A percentile compares a stretch with the other conserved stretches of the same genome.
Evolutionary conservation across 2,329 filamentous ascomycete species (phyloP).

Genomic region (Zymoseptoria crescenta): DNA sequence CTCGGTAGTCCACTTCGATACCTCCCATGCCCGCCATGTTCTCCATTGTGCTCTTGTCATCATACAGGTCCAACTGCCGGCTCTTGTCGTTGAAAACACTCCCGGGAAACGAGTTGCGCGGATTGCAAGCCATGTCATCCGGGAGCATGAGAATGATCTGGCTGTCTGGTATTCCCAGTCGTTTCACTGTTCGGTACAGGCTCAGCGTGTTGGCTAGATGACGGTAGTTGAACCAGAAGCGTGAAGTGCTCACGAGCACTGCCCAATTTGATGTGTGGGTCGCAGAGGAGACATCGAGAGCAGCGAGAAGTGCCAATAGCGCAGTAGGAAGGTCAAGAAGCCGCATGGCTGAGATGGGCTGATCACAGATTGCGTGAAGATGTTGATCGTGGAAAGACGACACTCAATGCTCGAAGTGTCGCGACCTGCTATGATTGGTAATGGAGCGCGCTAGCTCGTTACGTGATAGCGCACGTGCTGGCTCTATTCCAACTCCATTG

Average conservation of each 20-base stretch:
- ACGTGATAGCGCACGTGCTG: background rate
- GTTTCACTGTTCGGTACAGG: conserved; percentile 95
- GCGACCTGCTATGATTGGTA: background rate
- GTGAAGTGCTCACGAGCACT: conserved; percentile 93
- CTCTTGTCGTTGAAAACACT: conserved; percentile 98
- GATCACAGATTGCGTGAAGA: background rate
- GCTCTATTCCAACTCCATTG: background rate
- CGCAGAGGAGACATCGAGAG: conserved; percentile 39
- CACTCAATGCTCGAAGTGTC: background rate
- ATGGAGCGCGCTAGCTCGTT: background rate
- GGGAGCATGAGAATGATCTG: conserved; percentile 99
- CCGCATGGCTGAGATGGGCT: conserved; percentile 13
- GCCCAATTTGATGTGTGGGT: conserved; percentile 99
- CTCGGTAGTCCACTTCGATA: conserved; percentile 96
- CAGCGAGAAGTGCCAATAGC: conserved; percentile 20
- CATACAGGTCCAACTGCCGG: conserved; percentile 89
- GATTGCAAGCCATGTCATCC: conserved; percentile 99
- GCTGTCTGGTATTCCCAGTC: conserved; percentile 92
- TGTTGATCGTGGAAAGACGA: background rate
- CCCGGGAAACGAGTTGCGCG: conserved; percentile 92
- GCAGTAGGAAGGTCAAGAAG: conserved; percentile 21
- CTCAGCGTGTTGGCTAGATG: conserved; percentile 97
- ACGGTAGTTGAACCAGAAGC: conserved; percentile 99
- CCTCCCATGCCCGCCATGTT: conserved; percentile 28
- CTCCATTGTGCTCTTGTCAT: conserved; percentile 48